Conservation (phyloP, 2,329 filamentous ascomycete genomes). For the Colletotrichum destructivum region DNA sequence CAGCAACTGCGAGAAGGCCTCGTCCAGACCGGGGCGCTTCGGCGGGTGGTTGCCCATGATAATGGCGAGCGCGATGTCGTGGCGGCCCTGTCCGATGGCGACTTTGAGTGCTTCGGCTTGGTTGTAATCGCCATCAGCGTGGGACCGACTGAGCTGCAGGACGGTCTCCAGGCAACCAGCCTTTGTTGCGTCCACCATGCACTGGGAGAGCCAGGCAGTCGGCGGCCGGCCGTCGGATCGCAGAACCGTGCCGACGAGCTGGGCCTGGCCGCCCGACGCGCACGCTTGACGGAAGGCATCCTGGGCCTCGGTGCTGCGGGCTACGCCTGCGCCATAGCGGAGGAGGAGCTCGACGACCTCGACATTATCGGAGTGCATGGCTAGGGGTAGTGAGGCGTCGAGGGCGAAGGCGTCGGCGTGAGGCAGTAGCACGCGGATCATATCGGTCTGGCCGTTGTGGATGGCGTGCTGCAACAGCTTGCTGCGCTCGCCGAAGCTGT, state of each 20-base stretch:
- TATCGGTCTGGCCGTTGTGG: constrained; percentile 64
- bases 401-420: constrained; percentile 67
- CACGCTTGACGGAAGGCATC: constrained; percentile 69
- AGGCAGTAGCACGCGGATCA: constrained; percentile 68
- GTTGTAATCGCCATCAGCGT: constrained; percentile 68
- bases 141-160: constrained; percentile 64
- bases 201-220: constrained; percentile 61
- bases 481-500: constrained; percentile 64
- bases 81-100: constrained; percentile 63
- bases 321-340: constrained; percentile 61
- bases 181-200: constrained; percentile 66
- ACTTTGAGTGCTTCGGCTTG: constrained; percentile 66
- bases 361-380: constrained; percentile 61
- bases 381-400: constrained; percentile 64
- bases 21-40: constrained; percentile 61
- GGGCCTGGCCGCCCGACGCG: constrained; percentile 59
- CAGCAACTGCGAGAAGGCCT: constrained; percentile 65
- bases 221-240: constrained; percentile 65
- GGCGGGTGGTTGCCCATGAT: constrained; percentile 69
- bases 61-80: constrained; percentile 70
- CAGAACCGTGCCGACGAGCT: constrained; percentile 64
- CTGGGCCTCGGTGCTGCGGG: constrained; percentile 60
- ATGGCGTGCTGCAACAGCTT: constrained; percentile 67
- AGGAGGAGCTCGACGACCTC: constrained; percentile 64
- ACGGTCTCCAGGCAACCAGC: constrained; percentile 67